Conservation (phyloP, 2,329 filamentous ascomycete genomes). For the Aspergillus fructus region DNA sequence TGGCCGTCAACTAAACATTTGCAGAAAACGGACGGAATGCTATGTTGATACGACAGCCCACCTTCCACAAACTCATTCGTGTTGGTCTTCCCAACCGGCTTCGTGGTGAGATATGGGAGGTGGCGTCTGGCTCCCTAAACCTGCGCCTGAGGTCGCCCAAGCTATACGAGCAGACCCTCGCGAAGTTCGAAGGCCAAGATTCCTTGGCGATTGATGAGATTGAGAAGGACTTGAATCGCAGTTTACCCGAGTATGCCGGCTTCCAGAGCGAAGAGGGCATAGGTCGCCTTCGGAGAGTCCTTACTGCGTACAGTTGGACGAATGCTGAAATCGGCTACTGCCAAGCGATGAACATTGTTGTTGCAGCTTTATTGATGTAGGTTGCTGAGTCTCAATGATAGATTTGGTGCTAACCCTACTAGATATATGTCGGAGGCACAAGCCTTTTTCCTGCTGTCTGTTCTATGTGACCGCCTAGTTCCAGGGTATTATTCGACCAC, state of each 20-base stretch:
- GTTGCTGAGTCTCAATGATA: constrained; percentile 23
- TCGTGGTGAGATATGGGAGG: constrained; percentile 92
- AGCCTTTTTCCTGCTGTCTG: constrained; percentile 89
- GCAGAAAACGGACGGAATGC: constrained; percentile 88
- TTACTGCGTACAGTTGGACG: constrained; percentile 97
- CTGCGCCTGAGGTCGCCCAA: constrained; percentile 82
- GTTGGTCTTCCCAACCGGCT: constrained; percentile 92
- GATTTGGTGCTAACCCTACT: constrained; percentile 22
- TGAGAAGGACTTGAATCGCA: constrained; percentile 95
- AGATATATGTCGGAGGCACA: constrained; percentile 94
- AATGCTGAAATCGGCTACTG: constrained; percentile 96
- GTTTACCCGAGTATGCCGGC: constrained; percentile 92
- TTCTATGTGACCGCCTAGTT: constrained; percentile 86
- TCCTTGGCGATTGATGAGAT: constrained; percentile 98
- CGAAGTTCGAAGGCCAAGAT: constrained; percentile 78
- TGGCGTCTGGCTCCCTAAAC: constrained; percentile 88
- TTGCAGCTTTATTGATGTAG: constrained; percentile 89
- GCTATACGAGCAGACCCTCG: constrained; percentile 78
- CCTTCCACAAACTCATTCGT: constrained; percentile 94
- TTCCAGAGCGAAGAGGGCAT: constrained; percentile 98
- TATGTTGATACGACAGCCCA: constrained; percentile 89
- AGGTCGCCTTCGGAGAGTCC: constrained; percentile 78
- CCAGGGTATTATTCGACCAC: constrained; percentile 98
- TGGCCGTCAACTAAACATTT: constrained; percentile 11
- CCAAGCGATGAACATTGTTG: constrained; percentile 99